Evolutionary conservation across 768 basidiomycete species (phyloP).

Genomic region (Lentinula raphanica): DNA sequence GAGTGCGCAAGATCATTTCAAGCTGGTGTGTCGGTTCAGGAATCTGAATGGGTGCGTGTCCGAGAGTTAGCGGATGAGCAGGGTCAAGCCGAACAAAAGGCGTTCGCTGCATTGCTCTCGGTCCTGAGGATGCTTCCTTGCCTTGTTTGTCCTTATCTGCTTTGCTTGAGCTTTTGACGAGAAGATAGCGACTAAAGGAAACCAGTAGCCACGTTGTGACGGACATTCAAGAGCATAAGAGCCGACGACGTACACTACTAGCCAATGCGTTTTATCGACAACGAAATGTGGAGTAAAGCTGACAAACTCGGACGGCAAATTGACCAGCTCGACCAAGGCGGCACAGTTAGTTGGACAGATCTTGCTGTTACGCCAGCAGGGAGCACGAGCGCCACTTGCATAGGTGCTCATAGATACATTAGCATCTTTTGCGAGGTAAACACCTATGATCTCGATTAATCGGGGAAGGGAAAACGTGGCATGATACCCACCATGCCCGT

Average conservation of each 20-base stretch:
- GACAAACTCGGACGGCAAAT: constrained; percentile 52
- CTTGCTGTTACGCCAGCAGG: constrained; percentile 47
- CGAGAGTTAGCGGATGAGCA: constrained; percentile 35
- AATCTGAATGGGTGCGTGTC: constrained; percentile 36
- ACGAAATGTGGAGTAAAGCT: constrained; percentile 50
- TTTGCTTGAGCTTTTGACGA: constrained; percentile 39
- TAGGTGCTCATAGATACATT: constrained; percentile 41
- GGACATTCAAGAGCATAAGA: neutral
- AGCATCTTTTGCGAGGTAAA: constrained; percentile 64
- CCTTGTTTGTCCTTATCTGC: neutral
- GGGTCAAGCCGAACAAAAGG: constrained; percentile 49
- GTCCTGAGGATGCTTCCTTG: constrained; percentile 1
- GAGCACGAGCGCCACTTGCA: constrained; percentile 23
- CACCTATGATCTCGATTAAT: constrained; percentile 35
- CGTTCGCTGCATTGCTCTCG: constrained; percentile 15
- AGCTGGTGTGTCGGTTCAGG: constrained; percentile 57
- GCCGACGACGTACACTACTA: constrained; percentile 52
- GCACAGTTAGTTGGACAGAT: constrained; percentile 43
- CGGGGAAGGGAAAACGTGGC: neutral
- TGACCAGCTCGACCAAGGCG: constrained; percentile 64
- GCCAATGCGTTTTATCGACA: constrained; percentile 62
- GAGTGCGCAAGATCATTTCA: constrained; percentile 37
- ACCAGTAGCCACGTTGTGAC: neutral
- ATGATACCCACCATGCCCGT: constrained; percentile 47
- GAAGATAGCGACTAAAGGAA: constrained; percentile 50